These are phyloP conservation scores for Mycena sanguinolenta DNA, from an alignment of 768 basidiomycete species.

Conservation along the genomic window DNA sequence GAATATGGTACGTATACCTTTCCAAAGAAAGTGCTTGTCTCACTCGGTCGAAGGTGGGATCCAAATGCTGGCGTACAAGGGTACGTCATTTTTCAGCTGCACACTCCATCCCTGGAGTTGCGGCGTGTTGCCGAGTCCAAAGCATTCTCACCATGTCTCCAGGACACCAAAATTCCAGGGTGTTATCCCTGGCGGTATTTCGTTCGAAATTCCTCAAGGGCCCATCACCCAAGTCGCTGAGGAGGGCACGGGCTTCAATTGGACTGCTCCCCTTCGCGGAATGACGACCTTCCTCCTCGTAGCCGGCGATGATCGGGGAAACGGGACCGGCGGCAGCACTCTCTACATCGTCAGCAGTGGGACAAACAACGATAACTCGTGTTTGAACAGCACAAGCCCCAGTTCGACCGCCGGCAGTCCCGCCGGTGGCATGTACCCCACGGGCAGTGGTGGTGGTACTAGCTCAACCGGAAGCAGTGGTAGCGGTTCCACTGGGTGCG, in stretches of 20 bases:
- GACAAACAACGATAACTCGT: slow-evolving; percentile 61
- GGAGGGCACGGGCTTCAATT: slow-evolving; percentile 75
- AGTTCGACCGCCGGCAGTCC: slow-evolving; percentile 84
- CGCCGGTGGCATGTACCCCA: slow-evolving; percentile 81
- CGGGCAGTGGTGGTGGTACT: slow-evolving; percentile 48
- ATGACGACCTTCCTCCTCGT: slow-evolving; percentile 78
- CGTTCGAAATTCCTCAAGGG: slow-evolving; percentile 72
- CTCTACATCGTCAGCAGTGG: slow-evolving; percentile 69
- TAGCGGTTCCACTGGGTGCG: slow-evolving; percentile 35
- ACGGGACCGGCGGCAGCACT: slow-evolving; percentile 77
- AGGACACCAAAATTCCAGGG: slow-evolving; percentile 76
- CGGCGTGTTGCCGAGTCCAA: not conserved
- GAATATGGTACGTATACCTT: slow-evolving; percentile 72
- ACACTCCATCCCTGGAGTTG: not conserved
- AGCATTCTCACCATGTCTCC: slow-evolving; percentile 5
- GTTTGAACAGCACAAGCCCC: slow-evolving; percentile 72
- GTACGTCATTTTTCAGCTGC: slow-evolving; percentile 21
- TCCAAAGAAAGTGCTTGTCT: slow-evolving; percentile 52
- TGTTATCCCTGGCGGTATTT: slow-evolving; percentile 84
- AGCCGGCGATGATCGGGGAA: slow-evolving; percentile 75
- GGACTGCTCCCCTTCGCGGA: slow-evolving; percentile 73
- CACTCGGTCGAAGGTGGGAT: slow-evolving; percentile 27
- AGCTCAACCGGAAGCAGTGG: slow-evolving; percentile 10
- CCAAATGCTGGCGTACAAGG: slow-evolving; percentile 19
- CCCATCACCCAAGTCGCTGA: slow-evolving; percentile 55